Evolutionary conservation across 1,284 basidiomycete genomes (phyloP), one percentile per base, ranked within the genome.

Genomic region (Anthracocystis walkeri): DNA sequence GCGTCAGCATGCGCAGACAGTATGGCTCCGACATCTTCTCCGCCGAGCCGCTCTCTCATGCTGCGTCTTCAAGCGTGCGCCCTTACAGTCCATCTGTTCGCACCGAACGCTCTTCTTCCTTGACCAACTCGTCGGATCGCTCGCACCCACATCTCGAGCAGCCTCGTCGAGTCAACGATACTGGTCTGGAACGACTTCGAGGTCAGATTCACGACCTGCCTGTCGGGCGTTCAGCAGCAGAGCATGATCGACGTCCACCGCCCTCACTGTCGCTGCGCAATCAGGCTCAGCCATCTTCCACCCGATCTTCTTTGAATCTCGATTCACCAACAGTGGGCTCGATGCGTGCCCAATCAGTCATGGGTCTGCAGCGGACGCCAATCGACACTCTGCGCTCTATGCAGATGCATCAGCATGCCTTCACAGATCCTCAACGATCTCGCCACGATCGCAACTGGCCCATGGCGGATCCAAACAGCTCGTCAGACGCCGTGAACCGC

Each of bases 11-110:
- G 73, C 71, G 72, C 45, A 67, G 51, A 21, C 62, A 59, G 12
- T 57, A 73, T 49, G 78, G 78, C 18, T 58, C 72, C 7, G 78
- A 78, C 51, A 68, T 73, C 51, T 79, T 79, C 25, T 73, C 77
- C 41, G 62, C 69, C n/a, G 77, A 73, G n/a, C 38, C 56, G 12
- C 29, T 50, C 27, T 56, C 65, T 7, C 50, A 65, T 35, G 20
- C 57, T 40, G 20, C 53, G n/a, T 33, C n/a, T 29, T 48, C 51
- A 1, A 48, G 44, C 21, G 27, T 41, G 21, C 61, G 55, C 12
- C 41, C 58, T 8, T 50, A 55, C 51, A 68, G 65, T n/a, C 74
- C 62, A 4, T 54, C 64, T 2, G 41, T 29, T 23, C 54, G 60
- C 8, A 75, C 63, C 12, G 72, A 60, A 12, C 46, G 21, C 25